phyloP scores from a whole-genome alignment of 2,329 filamentous ascomycete genomes.

The Aspergillus brasiliensis region DNA sequence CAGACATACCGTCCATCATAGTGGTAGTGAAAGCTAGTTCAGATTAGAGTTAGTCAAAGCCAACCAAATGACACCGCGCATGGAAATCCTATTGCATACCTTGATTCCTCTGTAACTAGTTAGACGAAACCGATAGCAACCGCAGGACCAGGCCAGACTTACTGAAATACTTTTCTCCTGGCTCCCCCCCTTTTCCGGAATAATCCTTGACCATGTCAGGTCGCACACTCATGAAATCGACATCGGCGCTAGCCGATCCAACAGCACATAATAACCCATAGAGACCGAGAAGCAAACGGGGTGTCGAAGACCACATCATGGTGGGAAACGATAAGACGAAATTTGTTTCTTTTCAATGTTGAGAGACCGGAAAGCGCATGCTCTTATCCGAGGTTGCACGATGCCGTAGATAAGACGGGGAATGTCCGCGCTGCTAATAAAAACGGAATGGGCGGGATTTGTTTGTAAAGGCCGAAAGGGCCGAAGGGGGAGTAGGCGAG shows the following conservation, averaged over 20 bases:
- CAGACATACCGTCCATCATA: constrained; percentile 54
- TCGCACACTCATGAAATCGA: constrained; percentile 48
- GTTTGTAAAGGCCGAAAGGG: not conserved
- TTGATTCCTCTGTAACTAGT: constrained; percentile 44
- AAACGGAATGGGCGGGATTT: constrained; percentile 1
- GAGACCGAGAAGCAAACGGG: constrained; percentile 20
- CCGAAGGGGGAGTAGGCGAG: not conserved
- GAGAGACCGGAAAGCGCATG: constrained; percentile 8
- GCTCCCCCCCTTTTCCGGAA: constrained; percentile 41
- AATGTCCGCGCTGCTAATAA: not conserved
- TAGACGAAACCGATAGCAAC: constrained; percentile 6
- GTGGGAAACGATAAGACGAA: constrained; percentile 1
- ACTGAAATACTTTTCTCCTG: constrained; percentile 55
- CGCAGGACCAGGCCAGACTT: constrained; percentile 26
- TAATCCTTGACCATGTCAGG: constrained; percentile 44
- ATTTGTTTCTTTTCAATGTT: not conserved
- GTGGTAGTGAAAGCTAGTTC: constrained; percentile 53
- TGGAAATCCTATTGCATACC: constrained; percentile 32
- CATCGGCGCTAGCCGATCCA: constrained; percentile 30
- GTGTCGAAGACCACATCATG: constrained; percentile 25
- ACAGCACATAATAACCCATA: constrained; percentile 21
- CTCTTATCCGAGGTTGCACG: constrained; percentile 8
- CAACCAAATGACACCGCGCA: constrained; percentile 3
- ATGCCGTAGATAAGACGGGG: constrained; percentile 3
- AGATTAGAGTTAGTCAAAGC: constrained; percentile 7